Conservation (phyloP, 2,329 filamentous ascomycete genomes). For the Epichloe gansuensis region DNA sequence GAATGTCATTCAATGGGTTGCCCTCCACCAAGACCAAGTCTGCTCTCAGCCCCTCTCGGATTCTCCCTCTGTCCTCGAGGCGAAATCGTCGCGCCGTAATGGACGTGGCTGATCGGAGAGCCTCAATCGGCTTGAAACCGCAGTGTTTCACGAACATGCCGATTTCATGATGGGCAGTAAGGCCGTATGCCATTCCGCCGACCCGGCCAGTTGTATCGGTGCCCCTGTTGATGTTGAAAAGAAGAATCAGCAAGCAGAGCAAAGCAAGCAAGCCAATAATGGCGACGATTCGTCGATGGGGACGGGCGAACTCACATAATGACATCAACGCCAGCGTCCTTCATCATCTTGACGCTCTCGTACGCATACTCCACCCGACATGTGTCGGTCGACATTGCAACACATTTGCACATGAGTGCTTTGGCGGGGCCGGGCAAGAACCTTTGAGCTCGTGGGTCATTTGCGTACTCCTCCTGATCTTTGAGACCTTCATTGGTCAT, state of each 20-base stretch:
- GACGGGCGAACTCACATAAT: constrained; percentile 6
- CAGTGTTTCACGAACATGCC: constrained; percentile 9
- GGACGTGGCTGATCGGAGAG: constrained; percentile 9
- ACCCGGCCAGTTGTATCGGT: constrained; percentile 9
- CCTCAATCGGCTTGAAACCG: constrained; percentile 8
- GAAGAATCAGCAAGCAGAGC: not conserved
- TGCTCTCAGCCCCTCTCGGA: constrained; percentile 6
- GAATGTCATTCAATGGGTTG: constrained; percentile 4
- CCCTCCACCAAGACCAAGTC: constrained; percentile 10
- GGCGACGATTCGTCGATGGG: too few relatives aligned
- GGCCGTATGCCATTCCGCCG: constrained; percentile 7
- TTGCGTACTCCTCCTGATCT: constrained; percentile 10
- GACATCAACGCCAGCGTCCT: constrained; percentile 7
- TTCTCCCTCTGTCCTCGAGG: constrained; percentile 7
- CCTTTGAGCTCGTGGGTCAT: constrained; percentile 8
- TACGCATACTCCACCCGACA: constrained; percentile 9
- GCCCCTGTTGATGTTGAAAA: constrained; percentile 2
- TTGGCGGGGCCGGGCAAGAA: constrained; percentile 5
- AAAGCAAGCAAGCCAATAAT: not conserved
- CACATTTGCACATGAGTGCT: constrained; percentile 6
- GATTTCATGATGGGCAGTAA: constrained; percentile 9
- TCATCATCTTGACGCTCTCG: constrained; percentile 7
- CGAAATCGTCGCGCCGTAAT: constrained; percentile 7
- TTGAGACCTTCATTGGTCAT: constrained; percentile 13
- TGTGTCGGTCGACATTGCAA: constrained; percentile 1